Conservation (phyloP, 805 yeast genomes). For the Metschnikowia borealis region DNA sequence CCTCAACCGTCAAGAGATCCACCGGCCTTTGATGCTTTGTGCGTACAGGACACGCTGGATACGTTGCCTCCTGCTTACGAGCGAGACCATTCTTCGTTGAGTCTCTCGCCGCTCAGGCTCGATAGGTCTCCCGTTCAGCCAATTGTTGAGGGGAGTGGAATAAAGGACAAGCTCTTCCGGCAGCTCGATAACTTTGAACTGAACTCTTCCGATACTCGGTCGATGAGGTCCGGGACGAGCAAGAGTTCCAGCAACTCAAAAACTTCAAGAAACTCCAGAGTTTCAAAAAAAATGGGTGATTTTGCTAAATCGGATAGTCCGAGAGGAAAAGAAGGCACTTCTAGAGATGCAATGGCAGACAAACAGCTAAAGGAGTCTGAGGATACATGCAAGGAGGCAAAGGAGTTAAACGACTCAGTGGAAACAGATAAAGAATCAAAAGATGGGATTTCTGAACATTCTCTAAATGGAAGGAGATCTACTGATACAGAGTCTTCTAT, state of each 20-base stretch:
- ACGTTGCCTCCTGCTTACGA: conserved; percentile 18
- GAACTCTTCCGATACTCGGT: not conserved
- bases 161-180: conserved; percentile 12
- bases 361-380: too few species aligned
- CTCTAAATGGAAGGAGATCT: not conserved
- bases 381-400: too few species aligned
- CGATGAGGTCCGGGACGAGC: not conserved
- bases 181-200: conserved; percentile 9
- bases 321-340: too few species aligned
- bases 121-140: conserved; percentile 1
- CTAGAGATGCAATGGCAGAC: too few species aligned
- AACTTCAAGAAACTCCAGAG: not conserved
- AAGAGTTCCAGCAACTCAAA: not conserved
- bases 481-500: too few species aligned
- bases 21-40: conserved; percentile 13
- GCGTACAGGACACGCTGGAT: conserved; percentile 9
- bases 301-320: too few species aligned
- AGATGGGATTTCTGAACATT: not conserved
- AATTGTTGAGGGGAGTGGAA: not conserved
- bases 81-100: conserved; percentile 2
- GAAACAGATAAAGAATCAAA: not conserved
- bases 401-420: too few species aligned
- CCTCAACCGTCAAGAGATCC: conserved; percentile 14
- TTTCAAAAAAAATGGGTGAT: not conserved
- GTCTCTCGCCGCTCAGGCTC: conserved; percentile 15